Base-by-base conservation (phyloP, 805 yeast genomes). In the Wickerhamomyces bisporus region DNA sequence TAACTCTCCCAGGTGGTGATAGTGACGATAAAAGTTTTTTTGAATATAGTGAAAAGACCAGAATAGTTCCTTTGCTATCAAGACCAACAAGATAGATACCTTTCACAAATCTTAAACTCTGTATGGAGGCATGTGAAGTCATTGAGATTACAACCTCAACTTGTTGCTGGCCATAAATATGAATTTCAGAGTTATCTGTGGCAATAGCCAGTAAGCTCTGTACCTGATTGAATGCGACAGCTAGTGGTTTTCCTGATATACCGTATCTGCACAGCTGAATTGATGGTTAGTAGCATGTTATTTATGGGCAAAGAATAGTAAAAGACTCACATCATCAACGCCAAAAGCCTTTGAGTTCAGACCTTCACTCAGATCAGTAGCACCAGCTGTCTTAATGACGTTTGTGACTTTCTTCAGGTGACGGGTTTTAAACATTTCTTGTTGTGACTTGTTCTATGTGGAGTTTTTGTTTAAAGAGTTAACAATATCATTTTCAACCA, bases 171-270 rank as follows among this genome's bases (percentile, higher is more conserved):
- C 98, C 98, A 54, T 79, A 81, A 5, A 93, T 81, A 46, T 85
- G 80, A 13, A 93, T 68, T 32, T 77, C 77, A 29, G 88, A 86
- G 7, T 63, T 55, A 26, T 71, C 78, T 0, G 96, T 87, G 3
- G 88, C 81, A 0, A 87, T 65, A 0, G 96, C 97, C 50, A 88
- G 60, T 20, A 93, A 68, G 38, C 93, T 77, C 59, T 93, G 98
- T 1, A 86, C 79, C 3, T 95, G 95, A 57, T 93, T 98, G 60
- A 71, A 85, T 0, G 93, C 94, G 28, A 79, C 55, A 0, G 86
- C 77, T 26, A 76, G 64, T 8, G 85, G 74, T 12, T 73, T 71
- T 11, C 94, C 91, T 14, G 71, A 66, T 25, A 82, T 53, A 2
- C 93, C 93, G 50, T 75, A 79, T 43, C 57, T 52, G 29, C 51